A percentile compares a stretch with the other conserved stretches of the same genome.
Conservation (phyloP, 805 yeast genomes). For the Middelhovenomyces tepae region DNA sequence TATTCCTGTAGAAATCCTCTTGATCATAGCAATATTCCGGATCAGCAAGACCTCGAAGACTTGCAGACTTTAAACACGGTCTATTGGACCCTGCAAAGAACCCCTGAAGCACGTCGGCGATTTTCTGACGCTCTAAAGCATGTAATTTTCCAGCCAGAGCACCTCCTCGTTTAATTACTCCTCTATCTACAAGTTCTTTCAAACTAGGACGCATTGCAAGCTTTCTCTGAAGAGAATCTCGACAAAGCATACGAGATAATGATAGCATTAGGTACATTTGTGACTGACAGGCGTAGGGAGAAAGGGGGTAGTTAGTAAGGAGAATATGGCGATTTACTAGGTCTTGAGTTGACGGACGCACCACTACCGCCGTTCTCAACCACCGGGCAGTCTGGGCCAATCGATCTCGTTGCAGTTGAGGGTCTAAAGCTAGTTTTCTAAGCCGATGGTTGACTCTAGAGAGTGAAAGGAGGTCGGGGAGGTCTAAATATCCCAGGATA, state of each 20-base stretch:
- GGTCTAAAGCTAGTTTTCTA: slow-evolving; percentile 17
- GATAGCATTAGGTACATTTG: slow-evolving; percentile 13
- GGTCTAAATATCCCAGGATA: slow-evolving; percentile 18
- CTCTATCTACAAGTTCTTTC: slow-evolving; percentile 20
- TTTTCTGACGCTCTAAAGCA: slow-evolving; percentile 19
- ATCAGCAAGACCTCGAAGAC: slow-evolving; percentile 11
- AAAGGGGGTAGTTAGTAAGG: slow-evolving; percentile 13
- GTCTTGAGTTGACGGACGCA: slow-evolving; percentile 19
- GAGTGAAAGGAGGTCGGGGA: slow-evolving; percentile 20
- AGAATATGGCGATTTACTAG: slow-evolving; percentile 19
- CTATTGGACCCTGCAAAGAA: slow-evolving; percentile 14
- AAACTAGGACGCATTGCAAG: slow-evolving; percentile 19
- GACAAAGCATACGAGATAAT: slow-evolving; percentile 14
- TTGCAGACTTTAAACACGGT: slow-evolving; percentile 14
- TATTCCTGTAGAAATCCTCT: too few relatives aligned
- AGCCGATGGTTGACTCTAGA: slow-evolving; percentile 15
- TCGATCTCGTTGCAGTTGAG: slow-evolving; percentile 16
- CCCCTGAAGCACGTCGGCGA: slow-evolving; percentile 16
- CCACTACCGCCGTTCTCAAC: slow-evolving; percentile 12
- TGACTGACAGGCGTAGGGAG: slow-evolving; percentile 16
- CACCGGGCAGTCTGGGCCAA: slow-evolving; percentile 14
- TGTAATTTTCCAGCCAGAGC: slow-evolving; percentile 12
- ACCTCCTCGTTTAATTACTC: slow-evolving; percentile 18
- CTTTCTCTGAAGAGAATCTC: slow-evolving; percentile 17
- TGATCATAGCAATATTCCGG: slow-evolving; percentile 4